phyloP scores from a whole-genome alignment of 345 rosid genomes.

The Gossypioides kirkii region DNA sequence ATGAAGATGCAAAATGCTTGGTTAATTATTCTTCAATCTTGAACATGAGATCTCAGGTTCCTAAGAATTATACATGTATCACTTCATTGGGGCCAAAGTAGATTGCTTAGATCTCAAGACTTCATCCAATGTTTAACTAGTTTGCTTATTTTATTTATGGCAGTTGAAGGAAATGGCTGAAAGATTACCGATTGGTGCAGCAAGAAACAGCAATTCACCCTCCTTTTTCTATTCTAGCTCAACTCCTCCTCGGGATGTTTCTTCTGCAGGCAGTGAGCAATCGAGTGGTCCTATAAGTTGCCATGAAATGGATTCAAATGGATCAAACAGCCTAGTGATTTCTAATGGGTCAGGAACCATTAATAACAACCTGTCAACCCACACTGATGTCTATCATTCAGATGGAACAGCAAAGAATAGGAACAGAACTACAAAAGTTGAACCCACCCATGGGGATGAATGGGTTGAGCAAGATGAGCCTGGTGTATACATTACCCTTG shows the following conservation, averaged over 20 bases:
- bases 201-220: slow-evolving; percentile 29
- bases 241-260: slow-evolving; percentile 27
- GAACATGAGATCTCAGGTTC: neutral
- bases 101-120: neutral
- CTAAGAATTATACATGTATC: neutral
- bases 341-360: slow-evolving; percentile 37
- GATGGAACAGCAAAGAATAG: slow-evolving; percentile 43
- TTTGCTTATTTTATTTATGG: slow-evolving; percentile 15
- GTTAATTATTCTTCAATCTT: neutral
- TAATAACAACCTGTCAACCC: slow-evolving; percentile 28
- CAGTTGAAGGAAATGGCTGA: slow-evolving; percentile 81
- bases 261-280: slow-evolving; percentile 26
- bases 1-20: neutral
- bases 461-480: slow-evolving; percentile 81
- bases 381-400: slow-evolving; percentile 29
- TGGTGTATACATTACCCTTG: slow-evolving; percentile 67
- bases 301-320: slow-evolving; percentile 33
- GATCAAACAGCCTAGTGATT: slow-evolving; percentile 23
- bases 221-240: slow-evolving; percentile 30
- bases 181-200: slow-evolving; percentile 50
- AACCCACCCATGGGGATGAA: slow-evolving; percentile 43
- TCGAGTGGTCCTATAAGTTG: slow-evolving; percentile 19
- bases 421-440: slow-evolving; percentile 37
- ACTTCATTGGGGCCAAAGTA: neutral
- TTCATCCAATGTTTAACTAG: neutral